Base-by-base conservation (phyloP, 371 early-diverging fungal genomes). In the Rhizomucor miehei region DNA sequence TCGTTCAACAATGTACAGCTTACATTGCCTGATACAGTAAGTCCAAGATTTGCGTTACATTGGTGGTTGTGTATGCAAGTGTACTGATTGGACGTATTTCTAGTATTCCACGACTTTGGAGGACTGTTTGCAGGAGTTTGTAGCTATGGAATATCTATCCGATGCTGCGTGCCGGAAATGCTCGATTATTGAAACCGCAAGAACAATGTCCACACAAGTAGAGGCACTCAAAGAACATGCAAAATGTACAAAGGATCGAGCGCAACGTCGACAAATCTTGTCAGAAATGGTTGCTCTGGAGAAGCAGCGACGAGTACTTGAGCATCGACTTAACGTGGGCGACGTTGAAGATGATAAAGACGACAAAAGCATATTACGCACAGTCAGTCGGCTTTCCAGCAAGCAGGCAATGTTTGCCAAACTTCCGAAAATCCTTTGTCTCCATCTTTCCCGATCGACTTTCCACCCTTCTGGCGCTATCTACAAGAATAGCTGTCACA, bases 151-250 rank as follows among this genome's bases (percentile, higher is more conserved):
- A 62, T 79, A 83, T 38, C 66, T 92, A 0, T 68, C 80, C n/a
- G 92, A 89, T 49, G 89, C 81, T 16, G 73, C 71, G 35, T 91
- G 92, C 61, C 75, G 89, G 51, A 77, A 76, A 59, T 91, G 92
- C 62, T 80, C 85, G 35, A 69, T 90, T 53, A 52, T 67, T 9
- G 75, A 81, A 34, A 87, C 88, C 0, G 39, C 59, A 2, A 11
- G 57, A 54, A 29, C 50, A 44, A 52, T 71, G 48, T 9, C 56
- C 21, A 0, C 68, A 59, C 51, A 81, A 62, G 36, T 70, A 56
- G 44, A 75, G 65, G 47, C 64, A 70, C 52, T 85, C 63, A 57
- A 60, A 65, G 51, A 65, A 56, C 24, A 54, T 59, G 43, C 79
- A 60, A 63, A 79, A 65, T 29, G 70, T 54, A 14, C 65, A 62